Base-by-base conservation (phyloP, 495 filamentous ascomycete genomes). In the Daldinia concentrica region DNA sequence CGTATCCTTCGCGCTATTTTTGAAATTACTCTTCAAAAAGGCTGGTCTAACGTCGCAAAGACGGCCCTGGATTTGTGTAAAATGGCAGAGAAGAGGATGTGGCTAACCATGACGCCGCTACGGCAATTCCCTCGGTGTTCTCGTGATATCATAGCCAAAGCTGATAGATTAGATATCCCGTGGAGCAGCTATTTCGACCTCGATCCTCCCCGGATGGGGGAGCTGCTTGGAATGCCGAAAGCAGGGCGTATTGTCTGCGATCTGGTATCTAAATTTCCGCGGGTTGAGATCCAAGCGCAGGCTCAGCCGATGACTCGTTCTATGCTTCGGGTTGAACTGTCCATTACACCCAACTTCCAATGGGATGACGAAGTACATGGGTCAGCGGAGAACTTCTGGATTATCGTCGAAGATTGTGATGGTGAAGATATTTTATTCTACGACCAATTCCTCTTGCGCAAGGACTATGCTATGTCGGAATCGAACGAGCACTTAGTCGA, bases 21-120 rank as follows among this genome's bases (percentile, higher is more conserved):
- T 72, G 95, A 99, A 79, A 98, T 99, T 48, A 91, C 90, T 29
- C 81, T 99, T 57, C 97, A 94, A 84, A 97, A 97, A 79, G 95
- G 94, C 17, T 99, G 95, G 95, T 87, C 96, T 7, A 92, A 90
- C 14, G 96, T 98, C 12, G 92, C 95, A 8, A 97, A 95, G 82
- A 92, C 90, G 65, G 93, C 96, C 5, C 85, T 99, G 34, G 93
- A 98, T 72, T 84, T 99, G 41, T 99, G 95, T 82, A 99, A 99
- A 82, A 98, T 97, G 94, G 95, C 95, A 2, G 95, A 99, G 83
- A 97, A 96, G 85, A 86, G 96, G 26, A 98, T 98, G 95, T 99
- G 95, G 95, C 94, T 94, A 6, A 97, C 94, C 22, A 98, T 98
- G 95, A 91, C 93, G 19, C 95, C 95, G 6, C 86, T 99, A 8